Percentiles rank a stretch among this genome's conserved stretches.
phyloP scores from a whole-genome alignment of 1,284 basidiomycete species.

The Sanghuangporus weigelae region DNA sequence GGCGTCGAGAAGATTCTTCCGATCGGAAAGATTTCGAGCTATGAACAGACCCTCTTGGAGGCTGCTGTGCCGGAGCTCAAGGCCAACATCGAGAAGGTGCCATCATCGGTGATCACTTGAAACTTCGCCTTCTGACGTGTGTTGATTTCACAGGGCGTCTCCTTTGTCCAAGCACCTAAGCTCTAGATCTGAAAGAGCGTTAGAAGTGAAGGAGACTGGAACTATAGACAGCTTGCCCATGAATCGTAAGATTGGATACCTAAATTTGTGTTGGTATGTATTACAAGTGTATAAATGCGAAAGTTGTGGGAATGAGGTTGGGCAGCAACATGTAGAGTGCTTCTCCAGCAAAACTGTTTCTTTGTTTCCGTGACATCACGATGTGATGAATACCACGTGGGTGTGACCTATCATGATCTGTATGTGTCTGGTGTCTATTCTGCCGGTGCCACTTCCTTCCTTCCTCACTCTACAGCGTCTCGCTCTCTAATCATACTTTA shows the following conservation, averaged over 20 bases:
- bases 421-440: neutral
- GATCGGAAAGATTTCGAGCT: constrained; percentile 68
- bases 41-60: constrained; percentile 71
- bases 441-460: neutral
- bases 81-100: constrained; percentile 75
- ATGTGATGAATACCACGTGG: neutral
- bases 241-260: neutral
- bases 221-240: neutral
- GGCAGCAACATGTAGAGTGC: too few relatives aligned
- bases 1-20: constrained; percentile 80
- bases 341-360: too few relatives aligned
- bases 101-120: neutral
- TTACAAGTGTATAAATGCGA: too few relatives aligned
- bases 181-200: constrained; percentile 24
- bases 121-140: neutral
- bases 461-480: neutral
- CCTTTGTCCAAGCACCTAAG: constrained; percentile 33
- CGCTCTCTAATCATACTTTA: too few relatives aligned
- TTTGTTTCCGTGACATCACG: neutral
- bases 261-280: too few relatives aligned
- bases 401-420: too few relatives aligned
- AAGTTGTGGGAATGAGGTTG: too few relatives aligned
- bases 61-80: constrained; percentile 79
- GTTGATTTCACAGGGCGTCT: constrained; percentile 28
- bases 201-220: too few relatives aligned